phyloP scores from a whole-genome alignment of 345 rosid genomes.

The Cardamine chenopodiifolia region DNA sequence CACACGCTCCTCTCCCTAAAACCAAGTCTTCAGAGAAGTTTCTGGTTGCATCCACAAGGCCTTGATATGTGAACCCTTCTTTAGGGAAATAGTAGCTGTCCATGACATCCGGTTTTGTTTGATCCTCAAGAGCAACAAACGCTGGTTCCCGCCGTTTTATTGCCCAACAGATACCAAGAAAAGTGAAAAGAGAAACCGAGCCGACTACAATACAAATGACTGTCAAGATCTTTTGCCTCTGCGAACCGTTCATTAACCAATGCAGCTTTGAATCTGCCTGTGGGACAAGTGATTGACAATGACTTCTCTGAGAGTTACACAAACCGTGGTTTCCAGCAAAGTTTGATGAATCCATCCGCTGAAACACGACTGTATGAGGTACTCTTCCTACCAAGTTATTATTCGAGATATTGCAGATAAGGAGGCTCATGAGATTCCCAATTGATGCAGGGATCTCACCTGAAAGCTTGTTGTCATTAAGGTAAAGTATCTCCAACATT shows the following conservation, averaged over 20 bases:
- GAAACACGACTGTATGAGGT: conserved; percentile 65
- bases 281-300: conserved; percentile 44
- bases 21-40: conserved; percentile 62
- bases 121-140: conserved; percentile 53
- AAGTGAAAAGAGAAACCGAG: conserved; percentile 53
- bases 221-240: conserved; percentile 52
- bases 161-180: conserved; percentile 52
- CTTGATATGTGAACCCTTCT: conserved; percentile 72
- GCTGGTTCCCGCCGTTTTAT: conserved; percentile 52
- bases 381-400: conserved; percentile 68
- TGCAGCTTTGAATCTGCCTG: conserved; percentile 38
- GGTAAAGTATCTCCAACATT: conserved; percentile 72
- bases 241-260: conserved; percentile 46
- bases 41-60: conserved; percentile 65
- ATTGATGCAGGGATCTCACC: conserved; percentile 72
- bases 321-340: conserved; percentile 70
- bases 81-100: conserved; percentile 72
- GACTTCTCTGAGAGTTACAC: conserved; percentile 50
- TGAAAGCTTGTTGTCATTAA: conserved; percentile 69
- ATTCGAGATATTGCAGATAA: conserved; percentile 78
- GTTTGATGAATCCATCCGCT: conserved; percentile 62
- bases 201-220: conserved; percentile 53
- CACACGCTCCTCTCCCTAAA: conserved; percentile 84
- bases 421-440: conserved; percentile 71
- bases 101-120: conserved; percentile 46